Percentiles rank a stretch among this genome's conserved stretches.
These are phyloP conservation scores for Heliamphora pulchella DNA, from an alignment of 179 eudicot species.

Conservation along the genomic window DNA sequence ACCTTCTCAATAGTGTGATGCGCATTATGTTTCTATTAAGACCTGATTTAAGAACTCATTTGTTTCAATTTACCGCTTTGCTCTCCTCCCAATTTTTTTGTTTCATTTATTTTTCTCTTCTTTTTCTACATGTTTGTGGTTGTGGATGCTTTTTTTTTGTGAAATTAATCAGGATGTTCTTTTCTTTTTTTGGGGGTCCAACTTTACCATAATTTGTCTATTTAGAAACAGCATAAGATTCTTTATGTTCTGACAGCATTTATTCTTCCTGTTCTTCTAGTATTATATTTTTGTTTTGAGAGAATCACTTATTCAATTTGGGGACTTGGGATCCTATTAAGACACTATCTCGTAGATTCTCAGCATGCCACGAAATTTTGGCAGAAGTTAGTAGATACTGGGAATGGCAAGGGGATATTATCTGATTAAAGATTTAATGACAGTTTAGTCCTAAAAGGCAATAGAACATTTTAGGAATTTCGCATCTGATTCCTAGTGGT, in stretches of 20 bases:
- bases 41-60: neutral
- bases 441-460: no score
- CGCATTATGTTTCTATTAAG: conserved; percentile 9
- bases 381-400: neutral
- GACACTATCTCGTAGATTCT: neutral
- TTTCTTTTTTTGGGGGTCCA: neutral
- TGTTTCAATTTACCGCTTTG: neutral
- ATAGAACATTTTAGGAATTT: neutral
- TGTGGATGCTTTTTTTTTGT: neutral
- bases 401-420: neutral
- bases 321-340: neutral
- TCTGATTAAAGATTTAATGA: neutral
- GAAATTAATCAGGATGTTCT: neutral
- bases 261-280: neutral
- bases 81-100: neutral
- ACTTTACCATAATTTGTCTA: neutral
- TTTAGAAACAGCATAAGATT: neutral
- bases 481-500: neutral
- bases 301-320: neutral
- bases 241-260: neutral
- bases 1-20: neutral
- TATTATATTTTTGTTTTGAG: neutral
- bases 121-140: neutral
- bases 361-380: neutral
- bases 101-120: neutral